phyloP scores from a whole-genome alignment of 2,329 filamentous ascomycete genomes.

The Aspergillus caelatus region DNA sequence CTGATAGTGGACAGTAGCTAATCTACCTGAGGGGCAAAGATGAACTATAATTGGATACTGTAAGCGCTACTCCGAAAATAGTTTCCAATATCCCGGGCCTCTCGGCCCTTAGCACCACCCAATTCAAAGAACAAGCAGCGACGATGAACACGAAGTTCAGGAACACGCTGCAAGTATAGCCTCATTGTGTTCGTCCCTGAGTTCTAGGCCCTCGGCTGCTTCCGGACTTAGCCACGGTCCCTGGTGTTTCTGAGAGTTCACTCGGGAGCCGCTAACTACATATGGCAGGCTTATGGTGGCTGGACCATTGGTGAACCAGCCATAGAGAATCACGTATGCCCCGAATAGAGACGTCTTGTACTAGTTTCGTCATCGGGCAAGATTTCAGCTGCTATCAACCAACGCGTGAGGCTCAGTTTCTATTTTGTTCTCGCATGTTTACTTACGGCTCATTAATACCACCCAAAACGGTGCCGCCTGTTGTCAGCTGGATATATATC shows the following conservation, averaged over 20 bases:
- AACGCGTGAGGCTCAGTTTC: background rate
- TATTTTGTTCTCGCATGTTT: background rate
- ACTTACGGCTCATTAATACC: background rate
- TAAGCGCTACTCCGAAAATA: background rate
- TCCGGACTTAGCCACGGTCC: background rate
- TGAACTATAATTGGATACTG: constrained; percentile 4
- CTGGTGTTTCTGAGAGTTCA: background rate
- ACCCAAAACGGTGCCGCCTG: background rate
- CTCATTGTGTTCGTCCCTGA: background rate
- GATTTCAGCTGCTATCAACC: background rate
- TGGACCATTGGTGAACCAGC: background rate
- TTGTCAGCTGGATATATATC: background rate
- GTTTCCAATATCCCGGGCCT: background rate
- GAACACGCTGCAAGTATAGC: background rate
- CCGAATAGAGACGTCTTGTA: background rate
- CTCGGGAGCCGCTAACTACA: background rate
- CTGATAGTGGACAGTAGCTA: background rate
- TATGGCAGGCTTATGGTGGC: background rate
- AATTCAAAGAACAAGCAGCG: background rate
- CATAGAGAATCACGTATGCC: background rate
- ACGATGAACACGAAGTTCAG: background rate
- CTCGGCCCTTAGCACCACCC: background rate
- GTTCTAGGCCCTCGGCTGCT: constrained; percentile 2
- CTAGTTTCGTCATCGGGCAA: background rate
- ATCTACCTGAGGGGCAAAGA: background rate